Base-by-base conservation (phyloP, 192 early-diverging fungal genomes). In the Entophlyctis helioformis region DNA sequence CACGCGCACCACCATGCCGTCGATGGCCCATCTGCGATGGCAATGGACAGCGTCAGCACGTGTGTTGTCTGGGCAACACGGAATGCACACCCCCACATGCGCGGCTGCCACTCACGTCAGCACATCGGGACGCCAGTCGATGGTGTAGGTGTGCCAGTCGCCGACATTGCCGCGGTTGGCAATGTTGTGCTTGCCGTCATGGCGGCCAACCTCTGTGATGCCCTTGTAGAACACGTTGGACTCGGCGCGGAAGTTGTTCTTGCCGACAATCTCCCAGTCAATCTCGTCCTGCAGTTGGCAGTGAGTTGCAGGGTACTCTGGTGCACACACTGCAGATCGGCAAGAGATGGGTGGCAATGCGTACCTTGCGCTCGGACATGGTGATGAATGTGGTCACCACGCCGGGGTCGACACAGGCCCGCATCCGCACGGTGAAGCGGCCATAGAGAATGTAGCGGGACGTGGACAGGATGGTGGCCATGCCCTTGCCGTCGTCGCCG, bases 191-290 rank as follows among this genome's bases (percentile, higher is more conserved):
- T 16, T 51, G 0, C 19, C 39, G 36, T 23, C 44, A 46, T 37
- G 10, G 12, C 9, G 3, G 12, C 11, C n/a, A 5, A 36, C 12
- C 15, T 39, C 42, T 13, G 26, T 27, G 18, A 57, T 31, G 35
- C 63, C 63, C 18, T 47, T 25, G 37, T 50, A 62, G 40, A 66
- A 68, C 13, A 55, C 42, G 39, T 68, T 68, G 34, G 43, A 48
- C 26, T 56, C n/a, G n/a, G 28, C 62, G 9, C 23, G 13, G 2
- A 2, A 29, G 7, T 16, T 22, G 36, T 53, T 28, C 15, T 9
- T 16, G 10, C 63, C 57, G 27, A 47, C 36, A 3, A 59, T 49
- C 53, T 68, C 66, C 57, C 57, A 66, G 46, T 68, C 66, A 35
- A 68, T 68, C 46, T 68, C 66, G 41, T 68, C 66, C 21, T 51